Conservation (phyloP, 768 basidiomycete species). For the Lentinula guzmanii region DNA sequence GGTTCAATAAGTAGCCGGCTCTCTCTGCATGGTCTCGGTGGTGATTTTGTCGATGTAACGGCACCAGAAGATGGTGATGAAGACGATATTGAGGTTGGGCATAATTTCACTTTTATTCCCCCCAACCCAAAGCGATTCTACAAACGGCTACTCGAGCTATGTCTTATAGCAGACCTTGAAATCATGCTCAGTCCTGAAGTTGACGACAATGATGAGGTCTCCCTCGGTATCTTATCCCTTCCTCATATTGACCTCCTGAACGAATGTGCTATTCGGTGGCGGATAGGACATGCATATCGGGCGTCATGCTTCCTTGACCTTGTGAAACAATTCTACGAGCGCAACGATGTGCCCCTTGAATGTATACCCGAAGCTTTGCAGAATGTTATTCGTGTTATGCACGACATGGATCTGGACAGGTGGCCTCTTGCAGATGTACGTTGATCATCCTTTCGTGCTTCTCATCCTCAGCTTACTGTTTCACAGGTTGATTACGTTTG, state of each 20-base stretch:
- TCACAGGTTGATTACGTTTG: constrained; percentile 62
- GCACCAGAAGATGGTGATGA: constrained; percentile 44
- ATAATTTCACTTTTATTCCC: constrained; percentile 87
- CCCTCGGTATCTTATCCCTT: constrained; percentile 80
- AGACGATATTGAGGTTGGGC: constrained; percentile 66
- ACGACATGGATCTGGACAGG: constrained; percentile 62
- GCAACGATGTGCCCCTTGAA: constrained; percentile 87
- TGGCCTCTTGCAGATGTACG: constrained; percentile 85
- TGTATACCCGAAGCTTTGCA: constrained; percentile 89
- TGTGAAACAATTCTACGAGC: constrained; percentile 82
- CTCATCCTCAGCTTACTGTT: constrained; percentile 5
- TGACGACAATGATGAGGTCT: constrained; percentile 94
- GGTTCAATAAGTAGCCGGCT: constrained; percentile 63
- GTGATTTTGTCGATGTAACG: constrained; percentile 22
- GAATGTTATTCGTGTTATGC: constrained; percentile 61
- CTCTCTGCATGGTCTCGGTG: constrained; percentile 40
- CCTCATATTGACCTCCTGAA: constrained; percentile 78
- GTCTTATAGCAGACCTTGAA: constrained; percentile 81
- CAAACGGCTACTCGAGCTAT: constrained; percentile 75
- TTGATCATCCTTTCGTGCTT: constrained; percentile 14
- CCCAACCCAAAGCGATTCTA: constrained; percentile 84
- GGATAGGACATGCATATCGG: constrained; percentile 75
- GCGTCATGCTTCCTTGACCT: constrained; percentile 78
- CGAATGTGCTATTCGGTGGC: constrained; percentile 87
- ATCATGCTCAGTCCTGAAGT: constrained; percentile 86